Evolutionary conservation across 2,329 filamentous ascomycete genomes (phyloP), one percentile per base, ranked within the genome.

Genomic region (Didymella sp.): DNA sequence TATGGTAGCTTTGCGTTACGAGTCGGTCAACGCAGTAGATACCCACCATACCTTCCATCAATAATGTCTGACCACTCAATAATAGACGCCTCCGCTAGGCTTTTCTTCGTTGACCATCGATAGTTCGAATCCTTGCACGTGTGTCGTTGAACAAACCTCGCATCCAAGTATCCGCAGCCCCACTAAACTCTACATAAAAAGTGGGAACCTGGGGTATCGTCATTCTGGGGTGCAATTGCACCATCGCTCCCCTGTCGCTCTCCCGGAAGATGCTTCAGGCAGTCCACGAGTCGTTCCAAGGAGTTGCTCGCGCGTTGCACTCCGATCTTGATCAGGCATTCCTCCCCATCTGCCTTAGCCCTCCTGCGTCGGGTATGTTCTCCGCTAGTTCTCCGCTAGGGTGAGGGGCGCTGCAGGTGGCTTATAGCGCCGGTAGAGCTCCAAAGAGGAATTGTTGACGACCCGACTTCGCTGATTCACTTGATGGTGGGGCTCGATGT

Each of bases 181-280:
- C 33, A 52, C 41, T 31, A 15, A 15, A 19, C 17, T 7, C 51
- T 37, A 28, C 33, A 28, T 6, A 24, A 40, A 38, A 40, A 11
- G 12, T 19, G 22, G 27, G 31, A 33, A 43, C 30, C 37, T 33
- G 48, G 48, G 43, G 54, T 40, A 40, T 52, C 54, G 54, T 57
- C 54, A 57, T 57, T 38, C 37, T 30, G 43, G 42, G 43, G 43
- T 30, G 19, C 22, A 21, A 57, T 57, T 24, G 48, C 42, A 47
- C 48, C 54, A 57, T 57, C 48, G 54, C 42, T n/a, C 27, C 25
- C 46, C 31, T 44, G 45, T 37, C 7, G 19, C 21, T 21, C 21
- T 40, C 37, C 19, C 21, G 37, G 4, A 4, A 12, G 30, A 6
- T 3, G 4, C 4, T 11, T 31, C 2, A 17, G n/a, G 15, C 33